Evolutionary conservation across 2,329 filamentous ascomycete species (phyloP), one percentile per base, ranked within the genome.

Genomic region (Chaetothyriales sp.): DNA sequence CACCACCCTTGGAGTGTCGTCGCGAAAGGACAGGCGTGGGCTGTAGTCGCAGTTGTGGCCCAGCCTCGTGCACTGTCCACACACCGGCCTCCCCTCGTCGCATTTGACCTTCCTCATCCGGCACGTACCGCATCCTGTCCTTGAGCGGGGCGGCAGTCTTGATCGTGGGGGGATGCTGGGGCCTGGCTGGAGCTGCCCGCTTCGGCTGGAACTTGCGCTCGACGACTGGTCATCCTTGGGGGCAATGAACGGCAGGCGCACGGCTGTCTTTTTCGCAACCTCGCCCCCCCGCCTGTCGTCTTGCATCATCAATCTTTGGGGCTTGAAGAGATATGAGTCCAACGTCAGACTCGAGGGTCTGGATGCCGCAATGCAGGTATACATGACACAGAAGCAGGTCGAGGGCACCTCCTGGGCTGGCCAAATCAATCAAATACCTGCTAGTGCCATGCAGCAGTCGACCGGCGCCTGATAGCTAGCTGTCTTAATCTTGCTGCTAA

Each of bases 21-120:
- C 70, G 54, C 71, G 68, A 59, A 76, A 76, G n/a, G 70, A 67
- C n/a, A 75, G 66, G 46, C 76, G 69, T 15, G 75, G 73, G 52
- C 71, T 73, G 63, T 78, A 80, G 59, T 79, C 76, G 60, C 77
- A 79, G 36, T 68, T 66, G 59, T 78, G 74, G 45, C 75, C 73
- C 19, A 79, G 65, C 49, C 76, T 68, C 26, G 70, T 67, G 62
- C 76, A 79, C 67, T 76, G 76, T 67, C 72, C 74, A 62, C 76
- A 78, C 58, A 68, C 68, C 50, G 74, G 76, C 59, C 72, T 69
- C 43, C 65, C 65, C 62, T 78, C 76, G 60, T 78, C 75, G 61
- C 75, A 78, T 69, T 78, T 78, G 19, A 77, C 74, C 67, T 59
- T 55, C 25, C 51, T 56, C 10, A 48, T 51, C 32, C 57, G 58